phyloP scores from a whole-genome alignment of 305 asterid species.

The Fraxinus sp. region DNA sequence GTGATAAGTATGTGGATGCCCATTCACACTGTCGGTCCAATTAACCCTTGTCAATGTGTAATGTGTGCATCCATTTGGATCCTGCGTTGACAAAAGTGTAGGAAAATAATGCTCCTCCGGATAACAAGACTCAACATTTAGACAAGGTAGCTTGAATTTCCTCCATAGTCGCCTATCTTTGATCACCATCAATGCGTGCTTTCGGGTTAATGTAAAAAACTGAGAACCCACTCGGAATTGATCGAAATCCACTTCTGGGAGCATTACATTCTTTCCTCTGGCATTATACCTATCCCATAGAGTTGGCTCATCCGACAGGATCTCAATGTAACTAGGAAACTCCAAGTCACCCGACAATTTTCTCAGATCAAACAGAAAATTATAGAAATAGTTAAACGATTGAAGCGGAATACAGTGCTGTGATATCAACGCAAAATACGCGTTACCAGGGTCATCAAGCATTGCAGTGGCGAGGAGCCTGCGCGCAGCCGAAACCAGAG shows the following conservation, averaged over 20 bases:
- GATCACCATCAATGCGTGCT: constrained; percentile 58
- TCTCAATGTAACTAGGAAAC: constrained; percentile 72
- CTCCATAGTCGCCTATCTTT: constrained; percentile 72
- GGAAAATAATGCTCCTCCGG: constrained; percentile 92
- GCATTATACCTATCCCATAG: constrained; percentile 74
- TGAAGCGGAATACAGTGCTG: constrained; percentile 83
- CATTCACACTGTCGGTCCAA: constrained; percentile 68
- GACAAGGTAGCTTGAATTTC: constrained; percentile 68
- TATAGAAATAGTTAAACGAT: constrained; percentile 60
- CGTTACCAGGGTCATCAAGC: constrained; percentile 67
- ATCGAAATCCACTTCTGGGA: constrained; percentile 63
- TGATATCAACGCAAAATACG: constrained; percentile 67
- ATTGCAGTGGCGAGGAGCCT: constrained; percentile 81
- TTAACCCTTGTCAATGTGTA: constrained; percentile 69
- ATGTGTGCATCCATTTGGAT: constrained; percentile 50
- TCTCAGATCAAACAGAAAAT: constrained; percentile 45
- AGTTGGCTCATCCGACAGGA: constrained; percentile 43
- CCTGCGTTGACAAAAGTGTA: constrained; percentile 68
- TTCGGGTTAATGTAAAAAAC: constrained; percentile 61
- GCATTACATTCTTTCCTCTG: constrained; percentile 62
- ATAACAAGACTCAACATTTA: constrained; percentile 61
- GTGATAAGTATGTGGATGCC: constrained; percentile 76
- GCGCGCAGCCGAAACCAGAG: constrained; percentile 82
- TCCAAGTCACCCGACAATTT: constrained; percentile 40
- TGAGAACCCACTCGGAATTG: constrained; percentile 82